phyloP scores from a whole-genome alignment of 2,329 filamentous ascomycete species.

The Cyclaneusma minus region DNA sequence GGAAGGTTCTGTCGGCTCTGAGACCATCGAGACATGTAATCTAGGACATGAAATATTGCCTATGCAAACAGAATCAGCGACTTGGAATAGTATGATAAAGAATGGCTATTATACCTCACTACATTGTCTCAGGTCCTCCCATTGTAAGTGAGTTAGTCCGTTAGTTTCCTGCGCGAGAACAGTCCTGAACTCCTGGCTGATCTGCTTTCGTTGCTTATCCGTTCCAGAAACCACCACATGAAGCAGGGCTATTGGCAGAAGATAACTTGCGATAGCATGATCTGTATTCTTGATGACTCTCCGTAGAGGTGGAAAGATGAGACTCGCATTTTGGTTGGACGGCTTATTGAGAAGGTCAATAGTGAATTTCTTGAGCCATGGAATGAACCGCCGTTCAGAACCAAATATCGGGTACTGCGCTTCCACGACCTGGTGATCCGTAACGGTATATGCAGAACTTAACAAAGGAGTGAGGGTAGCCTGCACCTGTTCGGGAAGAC shows the following conservation, averaged over 20 bases:
- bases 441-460: constrained; percentile 66
- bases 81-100: background rate
- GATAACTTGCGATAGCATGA: constrained; percentile 69
- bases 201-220: constrained; percentile 43
- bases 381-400: constrained; percentile 44
- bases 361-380: constrained; percentile 70
- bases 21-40: constrained; percentile 84
- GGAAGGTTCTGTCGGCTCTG: constrained; percentile 39
- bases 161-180: constrained; percentile 46
- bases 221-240: constrained; percentile 66
- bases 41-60: constrained; percentile 79
- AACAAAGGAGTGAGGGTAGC: constrained; percentile 82
- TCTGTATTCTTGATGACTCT: constrained; percentile 78
- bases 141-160: constrained; percentile 40
- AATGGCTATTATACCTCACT: constrained; percentile 51
- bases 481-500: constrained; percentile 60
- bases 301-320: constrained; percentile 68
- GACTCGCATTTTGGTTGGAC: constrained; percentile 56
- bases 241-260: constrained; percentile 74
- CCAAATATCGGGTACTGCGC: constrained; percentile 60
- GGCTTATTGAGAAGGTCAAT: constrained; percentile 69
- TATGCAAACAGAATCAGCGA: constrained; percentile 28
- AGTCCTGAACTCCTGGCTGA: constrained; percentile 57
- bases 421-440: constrained; percentile 25
- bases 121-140: constrained; percentile 67